Base-by-base conservation (phyloP, 106 monocot species). In the Acanthochlamys bracteata region DNA sequence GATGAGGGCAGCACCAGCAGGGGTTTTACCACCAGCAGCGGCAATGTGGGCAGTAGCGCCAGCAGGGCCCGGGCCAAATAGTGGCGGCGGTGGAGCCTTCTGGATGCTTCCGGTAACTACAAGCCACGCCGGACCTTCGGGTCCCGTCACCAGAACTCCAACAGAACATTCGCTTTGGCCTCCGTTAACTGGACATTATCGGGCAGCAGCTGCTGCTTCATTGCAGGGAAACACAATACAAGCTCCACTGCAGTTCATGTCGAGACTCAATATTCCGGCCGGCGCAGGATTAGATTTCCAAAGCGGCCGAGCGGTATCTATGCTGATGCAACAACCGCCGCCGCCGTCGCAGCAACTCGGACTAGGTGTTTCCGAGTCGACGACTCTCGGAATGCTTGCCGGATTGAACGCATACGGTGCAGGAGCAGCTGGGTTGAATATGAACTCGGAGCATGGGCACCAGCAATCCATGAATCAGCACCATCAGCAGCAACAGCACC, bases 101-200 rank as follows among this genome's bases (percentile, higher is more conserved):
- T 94, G 94, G 94, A 94, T 94, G 94, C 86, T 94, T 8, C 94
- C 94, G 16, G 83, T 86, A 24, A 69, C 79, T 10, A 65, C 86
- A 2, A 75, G 76, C 25, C 25, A 75, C 11, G 67, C 59, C 39
- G 42, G 63, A 1, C 75, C 79, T 4, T 27, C 83, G 0, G 61
- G 51, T 4, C 65, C 77, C 25, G 21, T 61, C 16, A 42, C 73
- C 0, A 55, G 25, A 0, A 59, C 56, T 12, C 68, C 70, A 3
- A 67, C 77, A 1, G 82, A 83, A 26, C 46, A 66, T 0, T 42
- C 85, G 4, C 54, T 90, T 27, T 94, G 94, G 94, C 76, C 86
- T 33, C 33, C 33, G 4, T 77, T 94, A 0, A 7, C 88, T 0
- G 82, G 70, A n/a, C 83, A 78, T 65, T 91, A 83, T 68, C 75